Conservation (phyloP, 768 basidiomycete species). For the Sarcodon aspratus region DNA sequence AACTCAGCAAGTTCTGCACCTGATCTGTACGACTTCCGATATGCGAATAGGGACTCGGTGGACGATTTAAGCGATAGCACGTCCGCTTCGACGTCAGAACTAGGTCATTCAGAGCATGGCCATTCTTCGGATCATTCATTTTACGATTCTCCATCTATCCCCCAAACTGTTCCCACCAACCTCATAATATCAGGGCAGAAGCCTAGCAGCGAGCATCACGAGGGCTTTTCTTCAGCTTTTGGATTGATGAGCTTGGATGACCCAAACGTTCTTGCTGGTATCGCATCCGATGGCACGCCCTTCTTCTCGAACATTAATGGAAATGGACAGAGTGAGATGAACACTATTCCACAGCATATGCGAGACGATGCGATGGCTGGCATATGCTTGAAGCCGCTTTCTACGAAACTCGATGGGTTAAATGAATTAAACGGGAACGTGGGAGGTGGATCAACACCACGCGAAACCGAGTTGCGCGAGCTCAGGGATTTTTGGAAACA, state of each 20-base stretch:
- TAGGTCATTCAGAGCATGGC: constrained; percentile 11
- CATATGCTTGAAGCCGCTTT: neutral
- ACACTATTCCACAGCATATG: neutral
- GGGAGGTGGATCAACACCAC: constrained; percentile 23
- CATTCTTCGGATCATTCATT: constrained; percentile 1
- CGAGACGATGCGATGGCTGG: neutral
- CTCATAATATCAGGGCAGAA: constrained; percentile 6
- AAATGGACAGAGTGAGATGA: constrained; percentile 7
- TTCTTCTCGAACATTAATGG: constrained; percentile 36
- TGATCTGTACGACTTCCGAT: constrained; percentile 1
- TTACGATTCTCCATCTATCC: neutral
- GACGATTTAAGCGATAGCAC: constrained; percentile 9
- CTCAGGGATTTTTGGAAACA: constrained; percentile 65
- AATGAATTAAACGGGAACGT: constrained; percentile 11
- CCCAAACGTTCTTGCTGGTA: constrained; percentile 51
- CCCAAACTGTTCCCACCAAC: neutral
- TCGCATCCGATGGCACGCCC: constrained; percentile 44
- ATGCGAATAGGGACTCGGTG: constrained; percentile 3
- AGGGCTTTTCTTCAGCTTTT: constrained; percentile 37
- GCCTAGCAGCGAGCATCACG: constrained; percentile 7
- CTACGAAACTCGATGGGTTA: too few species aligned
- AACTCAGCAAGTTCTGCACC: neutral
- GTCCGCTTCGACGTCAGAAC: constrained; percentile 8
- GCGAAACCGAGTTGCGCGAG: constrained; percentile 24
- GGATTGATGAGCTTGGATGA: constrained; percentile 73